These are phyloP conservation scores for Neurospora cerealis DNA, from an alignment of 495 filamentous ascomycete genomes.

Conservation along the genomic window DNA sequence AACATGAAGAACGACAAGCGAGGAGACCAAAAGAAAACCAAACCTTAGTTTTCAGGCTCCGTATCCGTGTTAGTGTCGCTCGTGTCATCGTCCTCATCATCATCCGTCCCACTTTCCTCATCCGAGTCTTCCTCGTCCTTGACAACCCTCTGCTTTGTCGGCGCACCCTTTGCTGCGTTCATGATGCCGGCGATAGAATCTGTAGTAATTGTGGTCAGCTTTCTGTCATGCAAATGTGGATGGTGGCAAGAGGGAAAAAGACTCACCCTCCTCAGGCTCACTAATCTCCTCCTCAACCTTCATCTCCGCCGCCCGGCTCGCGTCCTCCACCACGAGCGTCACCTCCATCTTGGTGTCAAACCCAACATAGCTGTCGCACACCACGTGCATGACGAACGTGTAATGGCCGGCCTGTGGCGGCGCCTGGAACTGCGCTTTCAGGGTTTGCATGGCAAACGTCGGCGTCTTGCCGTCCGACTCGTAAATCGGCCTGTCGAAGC, in stretches of 20 bases:
- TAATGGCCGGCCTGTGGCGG: conserved; percentile 88
- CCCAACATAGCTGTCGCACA: conserved; percentile 91
- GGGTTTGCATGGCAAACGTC: conserved; percentile 84
- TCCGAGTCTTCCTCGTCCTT: conserved; percentile 50
- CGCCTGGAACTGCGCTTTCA: conserved; percentile 96
- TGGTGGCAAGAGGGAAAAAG: conserved; percentile 2
- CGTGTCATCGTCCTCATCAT: conserved; percentile 65
- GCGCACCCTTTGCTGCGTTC: conserved; percentile 65
- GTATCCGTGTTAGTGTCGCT: conserved; percentile 77
- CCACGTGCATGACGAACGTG: conserved; percentile 80
- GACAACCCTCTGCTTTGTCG: conserved; percentile 43
- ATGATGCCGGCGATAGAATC: conserved; percentile 94
- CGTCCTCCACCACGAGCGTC: conserved; percentile 80
- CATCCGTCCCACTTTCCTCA: conserved; percentile 83
- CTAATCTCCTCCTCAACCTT: conserved; percentile 87
- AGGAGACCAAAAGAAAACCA: neutral
- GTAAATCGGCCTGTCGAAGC: conserved; percentile 80
- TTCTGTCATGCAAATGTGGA: conserved; percentile 3
- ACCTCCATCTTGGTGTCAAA: conserved; percentile 86
- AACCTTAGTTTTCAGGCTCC: conserved; percentile 44
- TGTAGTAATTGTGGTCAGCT: conserved; percentile 30
- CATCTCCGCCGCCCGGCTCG: conserved; percentile 70
- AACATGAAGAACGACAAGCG: conserved; percentile 1
- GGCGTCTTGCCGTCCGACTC: conserved; percentile 57
- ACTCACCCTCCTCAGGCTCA: conserved; percentile 92